Evolutionary conservation across 140 eudicot species (phyloP).

Genomic region (Senecio squalidus): DNA sequence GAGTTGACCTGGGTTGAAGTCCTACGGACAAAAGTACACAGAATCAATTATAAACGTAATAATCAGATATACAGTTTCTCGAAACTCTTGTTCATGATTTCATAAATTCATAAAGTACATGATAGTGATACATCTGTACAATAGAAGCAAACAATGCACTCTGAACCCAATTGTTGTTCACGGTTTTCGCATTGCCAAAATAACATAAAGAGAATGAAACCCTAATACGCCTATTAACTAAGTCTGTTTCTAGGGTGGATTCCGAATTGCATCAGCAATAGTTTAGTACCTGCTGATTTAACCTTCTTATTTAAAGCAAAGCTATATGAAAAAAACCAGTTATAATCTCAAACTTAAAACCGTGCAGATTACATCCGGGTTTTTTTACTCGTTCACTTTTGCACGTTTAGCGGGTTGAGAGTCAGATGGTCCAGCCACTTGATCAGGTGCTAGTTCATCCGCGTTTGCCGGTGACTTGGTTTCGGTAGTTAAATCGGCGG

Average conservation of each 20-base stretch:
- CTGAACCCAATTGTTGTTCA: conserved; percentile 15
- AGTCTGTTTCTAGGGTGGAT: conserved; percentile 14
- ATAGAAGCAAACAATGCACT: conserved; percentile 17
- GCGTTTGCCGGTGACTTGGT: conserved; percentile 34
- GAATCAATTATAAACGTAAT: too few species aligned
- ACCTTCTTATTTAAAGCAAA: conserved; percentile 19
- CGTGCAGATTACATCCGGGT: not conserved
- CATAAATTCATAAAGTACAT: conserved; percentile 11
- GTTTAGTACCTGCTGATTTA: conserved; percentile 16
- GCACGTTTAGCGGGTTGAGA: conserved; percentile 60
- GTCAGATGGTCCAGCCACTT: conserved; percentile 31
- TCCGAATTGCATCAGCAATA: conserved; percentile 10
- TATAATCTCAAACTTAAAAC: conserved; percentile 7
- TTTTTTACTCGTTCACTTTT: conserved; percentile 39
- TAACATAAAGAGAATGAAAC: conserved; percentile 3
- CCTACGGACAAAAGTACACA: too few species aligned
- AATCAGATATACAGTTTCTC: too few species aligned
- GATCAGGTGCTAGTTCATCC: conserved; percentile 18
- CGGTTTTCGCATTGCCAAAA: not conserved
- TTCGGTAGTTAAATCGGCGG: conserved; percentile 32
- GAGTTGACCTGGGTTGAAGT: too few species aligned
- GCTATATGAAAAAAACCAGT: conserved; percentile 1
- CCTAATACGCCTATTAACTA: not conserved
- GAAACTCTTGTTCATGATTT: conserved; percentile 7
- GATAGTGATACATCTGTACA: conserved; percentile 14